Evolutionary conservation across 208 protist species (phyloP), one percentile per base, ranked within the genome.

Genomic region (Willaertia magna): DNA sequence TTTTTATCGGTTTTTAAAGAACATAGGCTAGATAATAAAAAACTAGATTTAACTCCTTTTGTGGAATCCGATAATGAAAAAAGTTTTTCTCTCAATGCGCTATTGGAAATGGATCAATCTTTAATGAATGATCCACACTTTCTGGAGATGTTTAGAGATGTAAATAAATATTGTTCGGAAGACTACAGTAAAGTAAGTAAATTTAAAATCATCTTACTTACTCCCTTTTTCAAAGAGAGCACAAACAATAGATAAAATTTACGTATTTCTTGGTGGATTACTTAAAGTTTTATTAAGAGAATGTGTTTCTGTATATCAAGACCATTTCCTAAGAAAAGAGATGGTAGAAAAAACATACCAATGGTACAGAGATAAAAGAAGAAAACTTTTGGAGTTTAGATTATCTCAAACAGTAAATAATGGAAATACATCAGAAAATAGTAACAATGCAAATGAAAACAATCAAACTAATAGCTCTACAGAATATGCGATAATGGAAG

Each of bases 321-420:
- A 20, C 11, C 2, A 49, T 7, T 20, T n/a, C 4, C 9, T 59
- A 4, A 9, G 75, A 49, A 79, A 79, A 39, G 22, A 49, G 49
- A 49, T 79, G 43, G 49, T 79, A n/a, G 75, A 79, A 18, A 79
- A 79, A 49, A 42, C 30, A 11, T 79, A 79, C 22, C 14, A 2
- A n/a, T 79, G 75, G 75, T 79, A 79, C 49, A 44, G 75, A 79
- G 43, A 79, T 18, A 79, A 79, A 39, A 46, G 75, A 30, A 79
- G 30, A 49, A n/a, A 42, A 49, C n/a, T 79, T 2, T 49, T 79
- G 42, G 75, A 79, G 16, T 79, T 42, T 26, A 16, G 43, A 34
- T 49, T 79, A 34, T 39, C 18, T 39, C 59, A 22, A 74, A 20
- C 6, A 30, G 7, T 20, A 74, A 20, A 74, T 30, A 74, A 30